Base-by-base conservation (phyloP, 1,139 yeast species). In the Yamadazyma taylorii region DNA sequence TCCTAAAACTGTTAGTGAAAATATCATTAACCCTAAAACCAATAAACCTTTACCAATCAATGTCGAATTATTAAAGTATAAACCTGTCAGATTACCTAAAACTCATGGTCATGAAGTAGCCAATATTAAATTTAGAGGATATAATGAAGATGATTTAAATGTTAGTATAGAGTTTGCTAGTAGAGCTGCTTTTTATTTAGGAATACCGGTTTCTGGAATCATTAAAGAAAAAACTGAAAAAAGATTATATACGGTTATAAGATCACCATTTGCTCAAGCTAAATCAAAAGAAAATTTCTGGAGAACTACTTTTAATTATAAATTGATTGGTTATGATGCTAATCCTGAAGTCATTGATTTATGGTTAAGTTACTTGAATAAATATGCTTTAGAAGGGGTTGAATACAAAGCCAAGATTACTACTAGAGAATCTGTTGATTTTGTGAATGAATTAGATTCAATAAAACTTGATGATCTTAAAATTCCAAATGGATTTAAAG, bases 211-310 rank as follows among this genome's bases (percentile, higher is more conserved):
- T 13, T 58, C 67, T 5, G 53, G 53, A 24, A 56, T 69, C 16
- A 60, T 82, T 43, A 83, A 85, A 24, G 73, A 79, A 16, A 83
- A 81, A 57, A 79, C 86, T 33, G 94, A 90, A 62, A 69, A 68
- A 51, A 55, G 73, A 47, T 79, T 89, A 50, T 92, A 96, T 86
- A 92, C 98, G 0, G 96, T 92, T 38, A 88, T 85, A 52, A 79
- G 85, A 58, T 83, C 96, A 4, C 97, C 97, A 1, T 92, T 92
- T 60, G 96, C 87, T 24, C 95, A 87, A 57, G 95, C 97, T 37
- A 90, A 90, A 60, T 77, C 95, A 8, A 92, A 92, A 66, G 96
- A 92, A 66, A 92, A 92, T 69, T 92, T 87, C 66, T 87, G 87
- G 66, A 81, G 97, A 66, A 75, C 79, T 37, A 92, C 97, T 1